These are phyloP conservation scores for Scortechinia acanthostroma DNA, from an alignment of 2,329 filamentous ascomycete genomes.

Conservation along the genomic window DNA sequence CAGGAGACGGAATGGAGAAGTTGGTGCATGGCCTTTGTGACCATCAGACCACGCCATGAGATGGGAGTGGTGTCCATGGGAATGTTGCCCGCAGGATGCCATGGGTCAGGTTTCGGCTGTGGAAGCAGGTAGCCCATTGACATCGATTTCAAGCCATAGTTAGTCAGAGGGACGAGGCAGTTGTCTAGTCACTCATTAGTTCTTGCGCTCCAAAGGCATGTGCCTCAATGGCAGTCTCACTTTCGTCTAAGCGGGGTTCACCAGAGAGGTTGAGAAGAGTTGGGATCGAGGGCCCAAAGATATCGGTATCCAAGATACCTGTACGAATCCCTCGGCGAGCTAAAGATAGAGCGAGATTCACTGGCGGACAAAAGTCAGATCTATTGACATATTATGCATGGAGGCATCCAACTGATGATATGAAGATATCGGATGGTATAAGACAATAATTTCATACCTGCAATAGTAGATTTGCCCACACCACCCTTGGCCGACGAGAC, in stretches of 20 bases:
- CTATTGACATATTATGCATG: background rate
- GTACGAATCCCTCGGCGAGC: slow-evolving; percentile 74
- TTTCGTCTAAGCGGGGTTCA: slow-evolving; percentile 68
- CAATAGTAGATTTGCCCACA: slow-evolving; percentile 93
- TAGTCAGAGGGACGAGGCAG: slow-evolving; percentile 77
- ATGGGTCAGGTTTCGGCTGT: background rate
- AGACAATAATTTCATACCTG: slow-evolving; percentile 39
- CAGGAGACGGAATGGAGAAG: slow-evolving; percentile 92
- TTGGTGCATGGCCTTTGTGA: slow-evolving; percentile 94
- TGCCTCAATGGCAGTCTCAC: slow-evolving; percentile 32
- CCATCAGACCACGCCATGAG: slow-evolving; percentile 93
- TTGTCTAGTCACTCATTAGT: slow-evolving; percentile 46
- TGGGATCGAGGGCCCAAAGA: slow-evolving; percentile 92
- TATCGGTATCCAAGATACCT: slow-evolving; percentile 89
- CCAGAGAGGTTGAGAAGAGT: slow-evolving; percentile 78
- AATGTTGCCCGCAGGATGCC: background rate
- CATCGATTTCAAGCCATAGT: slow-evolving; percentile 96
- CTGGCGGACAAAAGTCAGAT: slow-evolving; percentile 17
- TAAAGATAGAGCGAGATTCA: slow-evolving; percentile 81
- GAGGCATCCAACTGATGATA: background rate
- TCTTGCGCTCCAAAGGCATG: background rate
- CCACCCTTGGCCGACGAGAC: slow-evolving; percentile 95
- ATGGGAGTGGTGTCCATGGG: slow-evolving; percentile 68
- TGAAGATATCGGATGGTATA: slow-evolving; percentile 9
- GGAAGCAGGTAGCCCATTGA: slow-evolving; percentile 88